Conservation (phyloP, 129 eudicot species). For the Saussurea involucrata region DNA sequence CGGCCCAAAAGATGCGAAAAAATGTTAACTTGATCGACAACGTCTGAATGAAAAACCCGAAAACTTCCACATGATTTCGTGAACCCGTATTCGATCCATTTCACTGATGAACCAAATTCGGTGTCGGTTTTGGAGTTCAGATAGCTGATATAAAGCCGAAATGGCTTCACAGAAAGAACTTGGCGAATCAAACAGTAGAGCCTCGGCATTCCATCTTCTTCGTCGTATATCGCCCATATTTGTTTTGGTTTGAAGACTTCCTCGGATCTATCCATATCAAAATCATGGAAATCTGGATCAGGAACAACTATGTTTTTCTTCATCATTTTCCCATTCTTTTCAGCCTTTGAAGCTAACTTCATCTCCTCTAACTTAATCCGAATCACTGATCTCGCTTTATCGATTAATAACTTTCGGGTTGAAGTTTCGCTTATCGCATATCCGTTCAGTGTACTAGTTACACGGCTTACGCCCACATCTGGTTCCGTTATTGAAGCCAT, state of each 20-base stretch:
- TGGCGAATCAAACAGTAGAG: slow-evolving; percentile 82
- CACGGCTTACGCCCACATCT: slow-evolving; percentile 22
- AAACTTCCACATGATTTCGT: slow-evolving; percentile 95
- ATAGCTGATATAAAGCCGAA: slow-evolving; percentile 70
- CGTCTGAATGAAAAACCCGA: slow-evolving; percentile 61
- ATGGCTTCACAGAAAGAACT: slow-evolving; percentile 68
- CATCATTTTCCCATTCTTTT: slow-evolving; percentile 41
- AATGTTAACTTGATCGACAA: slow-evolving; percentile 78
- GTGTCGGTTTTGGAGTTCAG: slow-evolving; percentile 72
- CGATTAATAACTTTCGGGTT: slow-evolving; percentile 68
- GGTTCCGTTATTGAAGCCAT: slow-evolving; percentile 21
- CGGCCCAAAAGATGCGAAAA: slow-evolving; percentile 72
- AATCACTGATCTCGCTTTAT: slow-evolving; percentile 65
- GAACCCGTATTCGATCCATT: slow-evolving; percentile 64
- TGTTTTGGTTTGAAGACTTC: slow-evolving; percentile 78
- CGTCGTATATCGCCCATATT: slow-evolving; percentile 92
- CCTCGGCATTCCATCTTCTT: slow-evolving; percentile 97
- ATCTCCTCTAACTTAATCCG: slow-evolving; percentile 65
- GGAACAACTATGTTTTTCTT: slow-evolving; percentile 64
- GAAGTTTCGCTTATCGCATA: slow-evolving; percentile 38
- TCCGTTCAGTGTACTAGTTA: slow-evolving; percentile 19
- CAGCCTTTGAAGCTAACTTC: slow-evolving; percentile 48
- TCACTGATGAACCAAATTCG: slow-evolving; percentile 63
- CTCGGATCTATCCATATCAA: slow-evolving; percentile 74
- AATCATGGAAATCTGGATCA: slow-evolving; percentile 88